Evolutionary conservation across 2,329 filamentous ascomycete genomes (phyloP).

Genomic region (Colletotrichum spinosum): DNA sequence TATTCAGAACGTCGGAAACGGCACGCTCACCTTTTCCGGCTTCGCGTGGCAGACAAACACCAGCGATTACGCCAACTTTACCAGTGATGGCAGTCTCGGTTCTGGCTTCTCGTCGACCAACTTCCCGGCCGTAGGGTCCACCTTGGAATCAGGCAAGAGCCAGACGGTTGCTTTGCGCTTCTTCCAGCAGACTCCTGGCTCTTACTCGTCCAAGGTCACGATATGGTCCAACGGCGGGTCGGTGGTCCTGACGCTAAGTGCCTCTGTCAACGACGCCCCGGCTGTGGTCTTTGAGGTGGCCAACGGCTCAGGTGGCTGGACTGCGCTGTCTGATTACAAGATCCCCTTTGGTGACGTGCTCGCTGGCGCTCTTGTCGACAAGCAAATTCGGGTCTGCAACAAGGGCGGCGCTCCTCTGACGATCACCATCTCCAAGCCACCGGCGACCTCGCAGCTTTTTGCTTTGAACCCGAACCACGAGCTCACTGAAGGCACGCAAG

Average conservation of each 20-base stretch:
- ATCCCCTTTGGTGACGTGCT: constrained; percentile 49
- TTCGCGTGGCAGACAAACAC: constrained; percentile 47
- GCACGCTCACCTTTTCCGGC: constrained; percentile 49
- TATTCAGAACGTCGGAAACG: constrained; percentile 52
- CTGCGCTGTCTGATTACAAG: constrained; percentile 31
- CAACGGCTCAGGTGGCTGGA: constrained; percentile 48
- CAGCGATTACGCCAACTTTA: constrained; percentile 47
- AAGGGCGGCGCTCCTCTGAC: constrained; percentile 49
- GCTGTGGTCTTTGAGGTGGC: constrained; percentile 49
- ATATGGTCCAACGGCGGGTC: constrained; percentile 51
- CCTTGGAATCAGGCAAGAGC: constrained; percentile 45
- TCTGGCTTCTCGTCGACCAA: constrained; percentile 45
- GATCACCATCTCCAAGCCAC: constrained; percentile 53
- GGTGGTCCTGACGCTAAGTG: constrained; percentile 47
- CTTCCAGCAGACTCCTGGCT: constrained; percentile 45
- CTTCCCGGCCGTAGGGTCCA: constrained; percentile 46
- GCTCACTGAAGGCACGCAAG: constrained; percentile 48
- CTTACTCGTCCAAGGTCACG: constrained; percentile 48
- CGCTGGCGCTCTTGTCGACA: constrained; percentile 43
- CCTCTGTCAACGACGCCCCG: constrained; percentile 48
- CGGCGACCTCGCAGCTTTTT: constrained; percentile 45
- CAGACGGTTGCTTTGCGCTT: constrained; percentile 49
- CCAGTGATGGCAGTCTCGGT: constrained; percentile 44
- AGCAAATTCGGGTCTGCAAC: constrained; percentile 51
- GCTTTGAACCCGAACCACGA: constrained; percentile 47